Base-by-base conservation (phyloP, 169 alveolate genomes). In the Cyclospora cayetanensis region DNA sequence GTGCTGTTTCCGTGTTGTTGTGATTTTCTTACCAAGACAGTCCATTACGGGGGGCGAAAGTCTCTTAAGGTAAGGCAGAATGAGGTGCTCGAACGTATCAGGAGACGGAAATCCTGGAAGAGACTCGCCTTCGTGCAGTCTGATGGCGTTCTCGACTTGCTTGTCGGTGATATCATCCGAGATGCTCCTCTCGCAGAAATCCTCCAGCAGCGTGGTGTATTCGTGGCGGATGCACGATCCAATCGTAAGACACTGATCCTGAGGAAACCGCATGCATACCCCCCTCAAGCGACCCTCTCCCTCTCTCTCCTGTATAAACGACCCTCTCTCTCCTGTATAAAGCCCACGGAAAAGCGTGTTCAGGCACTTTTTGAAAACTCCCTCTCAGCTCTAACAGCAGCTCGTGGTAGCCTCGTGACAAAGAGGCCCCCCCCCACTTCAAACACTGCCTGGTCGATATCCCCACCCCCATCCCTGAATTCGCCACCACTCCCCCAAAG, bases 91-190 rank as follows among this genome's bases (percentile, higher is more conserved):
- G 95, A 98, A 98, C 31, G 98, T 99, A 94, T 98, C 99, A 3
- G 99, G 99, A 43, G 99, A 97, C 0, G 99, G 99, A 93, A 98
- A 98, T n/a, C 99, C 99, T 9, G 99, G 99, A 91, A 99, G 97
- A 43, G 99, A 96, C 94, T 98, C 99, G 15, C 99, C 99, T 93
- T 99, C 99, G 92, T 98, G 99, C 92, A 98, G 93, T 85, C 97
- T 94, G 46, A 99, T 98, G n/a, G 99, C 99, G 88, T 95, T 97
- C 94, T 98, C 98, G 34, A 99, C 98, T 91, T 99, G 99, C 91
- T 77, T 50, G 60, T 89, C 84, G 42, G 76, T 94, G n/a, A 97
- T 92, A 80, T 96, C 97, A 22, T 94, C 95, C 29, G 97, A 96
- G 65, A 96, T 97, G 72, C 93, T 94, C 89, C 94, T 93, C 15